Evolutionary conservation across 352 stramenopile genomes (phyloP), one percentile per base, ranked within the genome.

Genomic region (Stramenopiles sp.): DNA sequence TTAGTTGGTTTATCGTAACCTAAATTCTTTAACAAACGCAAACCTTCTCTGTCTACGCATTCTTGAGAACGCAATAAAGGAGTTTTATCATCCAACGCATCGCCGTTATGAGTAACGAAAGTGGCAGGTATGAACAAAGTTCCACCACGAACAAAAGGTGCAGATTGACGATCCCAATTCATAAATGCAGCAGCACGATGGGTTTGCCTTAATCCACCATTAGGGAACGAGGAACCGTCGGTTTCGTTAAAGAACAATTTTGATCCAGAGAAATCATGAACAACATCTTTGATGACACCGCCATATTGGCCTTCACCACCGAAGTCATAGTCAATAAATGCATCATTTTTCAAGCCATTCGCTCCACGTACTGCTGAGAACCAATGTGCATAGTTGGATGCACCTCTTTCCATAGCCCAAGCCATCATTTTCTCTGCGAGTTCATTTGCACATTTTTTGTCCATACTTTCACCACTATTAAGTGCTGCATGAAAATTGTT

Each of bases 1-100:
- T 85, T 83, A 6, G 77, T n/a, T 78, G 82, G 81, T 76, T 92
- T 87, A 0, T 63, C 78, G n/a, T 91, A 83, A 69, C 90, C 90
- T 23, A 92, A 79, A 31, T 85, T 80, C 23, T 82, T 81, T 29
- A 93, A 82, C 1, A 95, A 82, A 65, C 87, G 85, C 32, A 80
- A 83, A 78, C 84, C 88, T 73, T 91, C 83, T 31, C 83, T 85
- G 82, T 88, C 85, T 30, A 94, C 65, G 32, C 88, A 88, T 29
- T 88, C 86, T 78, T 89, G 87, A 32, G 87, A 85, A n/a, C 89
- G 82, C 6, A 95, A 81, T 23, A 95, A 83, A 20, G 90, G 90
- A 7, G 88, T 94, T 85, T 95, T 95, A 80, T 93, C 87, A 81
- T 95, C 90, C 6, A 95, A 82, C 20, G 89, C 88, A 29, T 87